Base-by-base conservation (phyloP, 176 grass and related monocot genomes). In the Themeda triandra region DNA sequence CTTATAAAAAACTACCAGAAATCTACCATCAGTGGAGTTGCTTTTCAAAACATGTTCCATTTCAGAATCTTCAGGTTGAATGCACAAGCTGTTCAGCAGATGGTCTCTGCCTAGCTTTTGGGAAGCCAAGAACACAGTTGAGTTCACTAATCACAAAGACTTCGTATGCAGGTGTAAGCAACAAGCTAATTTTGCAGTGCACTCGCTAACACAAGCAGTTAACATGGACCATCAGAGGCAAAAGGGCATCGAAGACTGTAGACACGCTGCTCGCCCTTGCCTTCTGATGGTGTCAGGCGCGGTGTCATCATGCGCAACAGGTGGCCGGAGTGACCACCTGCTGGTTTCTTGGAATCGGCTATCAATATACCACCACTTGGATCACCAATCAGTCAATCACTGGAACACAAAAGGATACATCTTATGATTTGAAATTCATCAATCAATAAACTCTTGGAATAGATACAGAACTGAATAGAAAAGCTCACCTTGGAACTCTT, bases 301-400 rank as follows among this genome's bases (percentile, higher is more conserved):
- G 6, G 2, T 98, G 63, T 75, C 86, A 11, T 92, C 92, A 70
- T 95, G 89, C 8, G 87, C 93, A 69, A 95, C 1, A 1, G 1
- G 48, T 51, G 48, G 45, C 4, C 45, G 15, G 41, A 45, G 45
- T 48, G 45, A 48, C 65, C 96, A 9, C 96, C 91, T 17, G 92
- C 92, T 21, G 96, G 92, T 44, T 98, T 98, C 72, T 98, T 98
- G 13, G 92, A 89, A 73, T 95, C 93, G 54, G 96, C 83, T 77
- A 98, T 89, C 87, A 98, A 98, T 83, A 98, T 78, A 8, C 91
- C 91, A 49, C 91, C 93, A 46, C 87, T 93, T 69, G 91, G 96
- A 75, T 98, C 96, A 39, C 86, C 87, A 79, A 98, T 98, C 82
- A 95, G 87, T 87, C 87, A 79, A 98, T 98, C 82, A 95, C 89